Percentiles rank a stretch among this genome's conserved stretches.
Conservation (phyloP, 208 protist species). For the Leptomonas pyrrhocoris region DNA sequence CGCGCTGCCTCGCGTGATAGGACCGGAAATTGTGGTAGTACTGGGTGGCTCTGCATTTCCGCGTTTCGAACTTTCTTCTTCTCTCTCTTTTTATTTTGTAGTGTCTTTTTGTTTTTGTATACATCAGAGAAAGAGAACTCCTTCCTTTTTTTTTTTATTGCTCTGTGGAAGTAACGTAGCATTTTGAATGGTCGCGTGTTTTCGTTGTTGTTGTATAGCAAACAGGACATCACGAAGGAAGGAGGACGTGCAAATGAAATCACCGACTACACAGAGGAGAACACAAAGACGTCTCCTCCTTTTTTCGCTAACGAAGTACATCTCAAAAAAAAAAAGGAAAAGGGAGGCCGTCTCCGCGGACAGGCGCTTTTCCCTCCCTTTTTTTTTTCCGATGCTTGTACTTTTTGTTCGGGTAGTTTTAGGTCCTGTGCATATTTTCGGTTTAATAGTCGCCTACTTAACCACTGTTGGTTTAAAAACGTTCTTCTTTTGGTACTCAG, state of each 20-base stretch:
- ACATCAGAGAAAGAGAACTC: background rate
- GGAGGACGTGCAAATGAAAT: background rate
- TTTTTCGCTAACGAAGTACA: background rate
- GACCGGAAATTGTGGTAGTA: background rate
- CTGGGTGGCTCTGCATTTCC: background rate
- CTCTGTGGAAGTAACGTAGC: constrained; percentile 2
- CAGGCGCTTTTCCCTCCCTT: background rate
- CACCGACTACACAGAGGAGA: background rate
- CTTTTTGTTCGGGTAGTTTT: too few relatives aligned
- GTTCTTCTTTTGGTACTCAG: background rate
- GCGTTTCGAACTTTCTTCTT: background rate
- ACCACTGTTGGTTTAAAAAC: background rate
- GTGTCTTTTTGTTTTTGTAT: constrained; percentile 3
- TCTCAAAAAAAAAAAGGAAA: background rate
- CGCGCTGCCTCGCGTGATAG: background rate
- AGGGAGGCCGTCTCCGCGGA: background rate
- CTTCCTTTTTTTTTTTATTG: constrained; percentile 26
- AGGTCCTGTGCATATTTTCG: too few relatives aligned
- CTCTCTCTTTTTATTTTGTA: background rate
- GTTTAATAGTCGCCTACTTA: background rate
- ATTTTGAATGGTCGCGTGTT: constrained; percentile 22
- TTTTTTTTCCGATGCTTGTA: constrained; percentile 4
- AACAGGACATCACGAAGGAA: background rate
- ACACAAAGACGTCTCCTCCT: constrained; percentile 1
- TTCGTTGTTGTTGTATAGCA: constrained; percentile 25